Percentiles rank a stretch among this genome's conserved stretches.
Evolutionary conservation across 1,284 basidiomycete genomes (phyloP).

Genomic region (Heterobasidion annosum): DNA sequence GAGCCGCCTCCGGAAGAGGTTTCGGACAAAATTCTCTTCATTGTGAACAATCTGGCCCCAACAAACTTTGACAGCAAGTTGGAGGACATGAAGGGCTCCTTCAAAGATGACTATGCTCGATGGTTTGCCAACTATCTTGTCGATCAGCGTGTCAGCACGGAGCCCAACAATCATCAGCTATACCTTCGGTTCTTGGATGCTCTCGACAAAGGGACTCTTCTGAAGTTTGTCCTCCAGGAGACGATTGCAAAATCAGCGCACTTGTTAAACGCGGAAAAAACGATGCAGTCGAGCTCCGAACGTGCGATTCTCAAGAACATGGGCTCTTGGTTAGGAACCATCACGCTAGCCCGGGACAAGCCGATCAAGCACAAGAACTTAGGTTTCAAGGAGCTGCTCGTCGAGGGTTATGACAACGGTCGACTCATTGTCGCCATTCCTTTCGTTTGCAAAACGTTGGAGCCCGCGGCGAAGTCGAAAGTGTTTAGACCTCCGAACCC

Average conservation of each 20-base stretch:
- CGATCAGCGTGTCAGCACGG: slow-evolving; percentile 90
- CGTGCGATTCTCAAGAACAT: slow-evolving; percentile 90
- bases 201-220: slow-evolving; percentile 57
- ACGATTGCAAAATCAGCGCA: slow-evolving; percentile 82
- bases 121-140: slow-evolving; percentile 99
- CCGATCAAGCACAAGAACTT: slow-evolving; percentile 93
- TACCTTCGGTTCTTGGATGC: slow-evolving; percentile 92
- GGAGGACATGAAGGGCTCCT: slow-evolving; percentile 73
- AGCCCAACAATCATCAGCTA: slow-evolving; percentile 95
- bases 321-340: slow-evolving; percentile 89
- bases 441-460: slow-evolving; percentile 96
- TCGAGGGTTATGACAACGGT: slow-evolving; percentile 92
- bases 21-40: slow-evolving; percentile 94
- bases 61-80: slow-evolving; percentile 89
- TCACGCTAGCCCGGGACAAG: slow-evolving; percentile 87
- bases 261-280: slow-evolving; percentile 89
- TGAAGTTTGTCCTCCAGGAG: slow-evolving; percentile 84
- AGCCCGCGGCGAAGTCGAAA: slow-evolving; percentile 81
- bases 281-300: slow-evolving; percentile 79
- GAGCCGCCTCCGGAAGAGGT: slow-evolving; percentile 76
- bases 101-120: slow-evolving; percentile 74
- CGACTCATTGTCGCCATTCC: slow-evolving; percentile 93
- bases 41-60: slow-evolving; percentile 95
- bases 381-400: slow-evolving; percentile 92
- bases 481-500: slow-evolving; percentile 97